Percentiles rank a stretch among this genome's conserved stretches.
Evolutionary conservation across 108 stramenopile genomes (phyloP).

Genomic region (Cyclotella baltica): DNA sequence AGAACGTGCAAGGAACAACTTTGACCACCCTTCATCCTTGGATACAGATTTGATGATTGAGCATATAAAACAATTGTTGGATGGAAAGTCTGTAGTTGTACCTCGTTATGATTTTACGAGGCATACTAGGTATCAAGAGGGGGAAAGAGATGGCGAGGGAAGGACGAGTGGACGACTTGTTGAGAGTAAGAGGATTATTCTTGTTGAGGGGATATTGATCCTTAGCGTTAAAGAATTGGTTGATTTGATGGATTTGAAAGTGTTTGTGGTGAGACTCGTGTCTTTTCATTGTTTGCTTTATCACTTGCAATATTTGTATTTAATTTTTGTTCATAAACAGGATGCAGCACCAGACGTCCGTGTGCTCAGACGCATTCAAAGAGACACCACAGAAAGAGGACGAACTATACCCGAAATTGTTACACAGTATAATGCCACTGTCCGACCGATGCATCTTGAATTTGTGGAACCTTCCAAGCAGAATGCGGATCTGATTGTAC

Average conservation of each 20-base stretch:
- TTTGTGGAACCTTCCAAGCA: constrained; percentile 93
- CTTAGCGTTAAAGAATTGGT: constrained; percentile 77
- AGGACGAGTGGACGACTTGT: constrained; percentile 49
- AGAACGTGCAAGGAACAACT: constrained; percentile 82
- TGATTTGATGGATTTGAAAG: constrained; percentile 89
- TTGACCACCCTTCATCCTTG: constrained; percentile 95
- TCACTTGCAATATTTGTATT: not conserved
- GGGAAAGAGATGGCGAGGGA: constrained; percentile 46
- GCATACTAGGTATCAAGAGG: constrained; percentile 77
- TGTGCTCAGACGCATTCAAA: constrained; percentile 81
- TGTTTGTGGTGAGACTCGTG: constrained; percentile 86
- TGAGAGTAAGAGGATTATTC: constrained; percentile 71
- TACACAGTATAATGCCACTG: constrained; percentile 84
- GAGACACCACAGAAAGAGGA: constrained; percentile 89
- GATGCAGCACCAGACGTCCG: constrained; percentile 89
- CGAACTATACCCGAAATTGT: constrained; percentile 82
- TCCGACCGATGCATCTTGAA: constrained; percentile 94
- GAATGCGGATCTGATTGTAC: constrained; percentile 92
- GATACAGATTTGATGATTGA: constrained; percentile 89
- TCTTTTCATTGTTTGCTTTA: constrained; percentile 17
- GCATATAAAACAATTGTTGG: constrained; percentile 77
- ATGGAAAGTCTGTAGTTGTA: constrained; percentile 72
- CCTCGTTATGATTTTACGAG: constrained; percentile 94
- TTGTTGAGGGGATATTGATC: constrained; percentile 95
- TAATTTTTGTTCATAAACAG: constrained; percentile 29